Conservation (phyloP, 179 eudicot species). For the Spinacia oleracea region DNA sequence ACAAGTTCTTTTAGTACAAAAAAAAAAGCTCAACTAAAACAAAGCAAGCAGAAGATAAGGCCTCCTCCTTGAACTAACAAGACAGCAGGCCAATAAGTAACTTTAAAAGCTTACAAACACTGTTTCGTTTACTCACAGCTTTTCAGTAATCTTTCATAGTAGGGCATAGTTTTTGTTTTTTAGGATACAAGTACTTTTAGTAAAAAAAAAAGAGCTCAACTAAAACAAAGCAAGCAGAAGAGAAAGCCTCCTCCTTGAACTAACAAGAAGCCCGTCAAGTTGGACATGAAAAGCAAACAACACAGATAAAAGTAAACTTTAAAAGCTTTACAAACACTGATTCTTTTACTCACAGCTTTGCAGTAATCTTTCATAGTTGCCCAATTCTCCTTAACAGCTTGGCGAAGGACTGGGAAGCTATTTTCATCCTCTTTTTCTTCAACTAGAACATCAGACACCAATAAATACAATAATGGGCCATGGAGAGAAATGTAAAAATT, state of each 20-base stretch:
- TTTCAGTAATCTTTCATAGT: slow-evolving; percentile 69
- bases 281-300: not conserved
- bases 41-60: not conserved
- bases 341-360: slow-evolving; percentile 55
- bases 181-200: no score
- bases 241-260: not conserved
- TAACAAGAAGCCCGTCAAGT: not conserved
- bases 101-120: slow-evolving; percentile 15
- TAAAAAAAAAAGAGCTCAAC: not conserved
- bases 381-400: slow-evolving; percentile 61
- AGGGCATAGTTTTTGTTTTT: no score
- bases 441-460: slow-evolving; percentile 14
- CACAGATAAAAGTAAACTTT: not conserved
- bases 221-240: not conserved
- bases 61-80: not conserved
- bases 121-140: slow-evolving; percentile 49
- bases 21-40: not conserved
- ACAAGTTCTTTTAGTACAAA: no score
- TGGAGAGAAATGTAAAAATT: not conserved
- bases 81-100: not conserved
- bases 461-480: not conserved
- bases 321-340: slow-evolving; percentile 11
- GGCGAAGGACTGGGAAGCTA: slow-evolving; percentile 48
- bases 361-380: slow-evolving; percentile 63
- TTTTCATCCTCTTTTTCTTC: slow-evolving; percentile 45